Evolutionary conservation across 257 asterid genomes (phyloP).

Genomic region (Solanum ossicruentum): DNA sequence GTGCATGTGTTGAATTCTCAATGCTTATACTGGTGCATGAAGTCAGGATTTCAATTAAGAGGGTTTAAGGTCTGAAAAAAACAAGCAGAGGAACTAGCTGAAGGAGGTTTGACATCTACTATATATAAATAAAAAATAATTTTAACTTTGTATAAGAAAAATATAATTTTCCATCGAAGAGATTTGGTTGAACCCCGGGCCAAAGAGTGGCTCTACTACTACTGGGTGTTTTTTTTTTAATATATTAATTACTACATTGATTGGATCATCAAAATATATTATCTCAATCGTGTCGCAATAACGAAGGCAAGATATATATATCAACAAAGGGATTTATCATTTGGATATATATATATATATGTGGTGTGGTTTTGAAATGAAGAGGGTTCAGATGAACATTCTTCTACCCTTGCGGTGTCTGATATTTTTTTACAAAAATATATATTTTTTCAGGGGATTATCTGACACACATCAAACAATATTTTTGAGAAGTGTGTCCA

Average conservation of each 20-base stretch:
- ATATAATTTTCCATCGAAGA: no score
- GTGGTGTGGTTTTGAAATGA: not conserved
- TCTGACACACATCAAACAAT: rapidly evolving
- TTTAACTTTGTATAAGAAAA: no score
- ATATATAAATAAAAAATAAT: no score
- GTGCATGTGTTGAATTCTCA: not conserved
- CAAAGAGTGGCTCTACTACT: no score
- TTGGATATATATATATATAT: not conserved
- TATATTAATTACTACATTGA: not conserved
- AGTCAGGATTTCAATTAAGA: no score
- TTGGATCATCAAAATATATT: not conserved
- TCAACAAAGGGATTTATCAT: not conserved
- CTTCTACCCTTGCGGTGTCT: not conserved
- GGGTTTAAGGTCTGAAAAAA: no score
- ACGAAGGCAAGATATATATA: not conserved
- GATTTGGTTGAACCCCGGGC: no score
- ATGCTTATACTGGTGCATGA: no score
- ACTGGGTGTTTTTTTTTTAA: not conserved
- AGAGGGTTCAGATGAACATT: not conserved
- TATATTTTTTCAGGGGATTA: not conserved
- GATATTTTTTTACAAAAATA: not conserved
- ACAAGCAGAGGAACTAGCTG: no score
- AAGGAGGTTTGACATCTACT: no score
- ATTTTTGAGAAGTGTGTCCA: not conserved
- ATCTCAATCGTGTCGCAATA: not conserved